A percentile compares a stretch with the other conserved stretches of the same genome.
Conservation (phyloP, 2,329 filamentous ascomycete genomes). For the Sarocladium kiliense region DNA sequence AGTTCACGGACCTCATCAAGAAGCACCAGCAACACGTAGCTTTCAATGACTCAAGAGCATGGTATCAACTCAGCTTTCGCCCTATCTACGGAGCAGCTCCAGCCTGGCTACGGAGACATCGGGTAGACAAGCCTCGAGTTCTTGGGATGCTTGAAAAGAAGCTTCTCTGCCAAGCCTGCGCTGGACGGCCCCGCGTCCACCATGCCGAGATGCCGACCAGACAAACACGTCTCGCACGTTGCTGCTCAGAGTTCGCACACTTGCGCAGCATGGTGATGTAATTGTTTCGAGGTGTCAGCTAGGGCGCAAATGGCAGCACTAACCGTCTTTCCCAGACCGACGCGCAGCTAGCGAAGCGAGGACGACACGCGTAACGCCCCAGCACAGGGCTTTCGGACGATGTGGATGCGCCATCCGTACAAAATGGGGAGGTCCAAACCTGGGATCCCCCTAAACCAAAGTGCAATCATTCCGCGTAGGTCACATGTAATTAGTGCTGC, state of each 20-base stretch:
- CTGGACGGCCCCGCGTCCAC: not conserved
- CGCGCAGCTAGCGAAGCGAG: not conserved
- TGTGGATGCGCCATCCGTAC: not conserved
- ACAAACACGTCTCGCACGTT: not conserved
- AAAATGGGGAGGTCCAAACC: not conserved
- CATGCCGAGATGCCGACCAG: conserved; percentile 4
- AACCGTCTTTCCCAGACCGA: not conserved
- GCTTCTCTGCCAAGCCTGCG: conserved; percentile 5
- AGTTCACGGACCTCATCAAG: no score
- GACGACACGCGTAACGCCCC: conserved; percentile 2
- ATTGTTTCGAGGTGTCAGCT: not conserved
- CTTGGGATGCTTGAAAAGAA: conserved; percentile 6
- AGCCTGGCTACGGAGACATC: not conserved
- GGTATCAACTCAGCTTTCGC: not conserved
- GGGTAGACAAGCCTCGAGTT: not conserved
- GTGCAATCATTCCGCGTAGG: no score
- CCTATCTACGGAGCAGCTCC: not conserved
- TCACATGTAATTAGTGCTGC: no score
- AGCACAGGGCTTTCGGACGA: not conserved
- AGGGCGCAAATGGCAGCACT: not conserved
- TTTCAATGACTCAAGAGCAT: not conserved
- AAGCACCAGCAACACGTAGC: no score
- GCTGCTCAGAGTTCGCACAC: not conserved
- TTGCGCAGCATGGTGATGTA: conserved; percentile 1
- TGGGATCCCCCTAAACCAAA: not conserved